These are phyloP conservation scores for Carex littledalei DNA, from an alignment of 176 grass and related monocot genomes.

Conservation along the genomic window DNA sequence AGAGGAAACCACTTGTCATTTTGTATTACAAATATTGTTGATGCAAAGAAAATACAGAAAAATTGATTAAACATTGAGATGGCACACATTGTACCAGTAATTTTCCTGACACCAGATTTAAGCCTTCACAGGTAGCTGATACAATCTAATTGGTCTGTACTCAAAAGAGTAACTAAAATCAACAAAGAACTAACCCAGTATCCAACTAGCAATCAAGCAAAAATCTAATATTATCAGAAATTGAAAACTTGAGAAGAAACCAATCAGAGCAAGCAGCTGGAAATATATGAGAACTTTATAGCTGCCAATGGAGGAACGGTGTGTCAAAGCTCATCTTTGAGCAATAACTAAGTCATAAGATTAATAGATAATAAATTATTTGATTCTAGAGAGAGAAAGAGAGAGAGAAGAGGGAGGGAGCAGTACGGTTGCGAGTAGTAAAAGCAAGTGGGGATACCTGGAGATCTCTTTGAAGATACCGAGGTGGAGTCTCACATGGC, in stretches of 20 bases:
- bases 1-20: neutral
- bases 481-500: conserved; percentile 24
- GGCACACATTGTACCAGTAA: neutral
- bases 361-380: neutral
- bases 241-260: neutral
- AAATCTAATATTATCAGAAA: neutral
- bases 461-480: conserved; percentile 22
- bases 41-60: neutral
- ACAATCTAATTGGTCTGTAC: neutral
- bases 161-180: neutral
- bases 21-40: neutral
- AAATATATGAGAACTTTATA: neutral
- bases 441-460: conserved; percentile 21
- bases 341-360: conserved; percentile 18
- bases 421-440: conserved; percentile 14
- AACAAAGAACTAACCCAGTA: neutral
- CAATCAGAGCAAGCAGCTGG: neutral
- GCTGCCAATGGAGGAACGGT: conserved; percentile 2
- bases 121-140: neutral
- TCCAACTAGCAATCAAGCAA: conserved; percentile 9
- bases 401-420: neutral
- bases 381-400: conserved; percentile 13
- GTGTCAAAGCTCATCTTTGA: conserved; percentile 17
- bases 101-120: conserved; percentile 3
- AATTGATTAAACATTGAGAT: neutral